Evolutionary conservation across 2,329 filamentous ascomycete species (phyloP).

Genomic region (Clonostachys solani): DNA sequence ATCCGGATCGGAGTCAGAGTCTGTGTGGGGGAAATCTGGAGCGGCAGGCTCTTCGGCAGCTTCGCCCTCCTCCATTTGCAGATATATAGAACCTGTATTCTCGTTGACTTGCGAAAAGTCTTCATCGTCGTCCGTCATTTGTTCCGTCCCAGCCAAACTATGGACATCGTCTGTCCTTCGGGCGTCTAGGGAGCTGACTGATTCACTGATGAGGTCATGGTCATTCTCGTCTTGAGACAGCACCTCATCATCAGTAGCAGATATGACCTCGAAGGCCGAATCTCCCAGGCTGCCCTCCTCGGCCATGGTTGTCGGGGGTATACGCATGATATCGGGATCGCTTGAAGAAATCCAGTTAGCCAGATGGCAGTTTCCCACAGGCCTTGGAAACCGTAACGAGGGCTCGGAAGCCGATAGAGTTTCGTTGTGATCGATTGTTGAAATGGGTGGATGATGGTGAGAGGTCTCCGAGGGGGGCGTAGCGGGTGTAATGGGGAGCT

Average conservation of each 20-base stretch:
- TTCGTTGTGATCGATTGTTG: not conserved
- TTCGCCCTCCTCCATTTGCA: not conserved
- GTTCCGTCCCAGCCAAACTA: slow-evolving; percentile 44
- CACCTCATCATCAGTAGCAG: slow-evolving; percentile 19
- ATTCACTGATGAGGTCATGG: slow-evolving; percentile 43
- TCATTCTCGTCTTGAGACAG: slow-evolving; percentile 23
- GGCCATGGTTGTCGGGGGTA: slow-evolving; percentile 15
- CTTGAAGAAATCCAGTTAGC: slow-evolving; percentile 57
- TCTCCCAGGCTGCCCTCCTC: slow-evolving; percentile 49
- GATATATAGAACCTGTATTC: not conserved
- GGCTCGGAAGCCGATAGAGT: slow-evolving; percentile 32
- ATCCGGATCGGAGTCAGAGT: not conserved
- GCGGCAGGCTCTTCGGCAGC: not conserved
- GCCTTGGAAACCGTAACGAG: slow-evolving; percentile 51
- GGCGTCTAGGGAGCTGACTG: slow-evolving; percentile 44
- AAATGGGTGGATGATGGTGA: not conserved
- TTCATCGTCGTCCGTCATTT: slow-evolving; percentile 26
- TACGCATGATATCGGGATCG: slow-evolving; percentile 52
- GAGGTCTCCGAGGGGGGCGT: not conserved
- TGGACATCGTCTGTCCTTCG: slow-evolving; percentile 46
- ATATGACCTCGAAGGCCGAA: slow-evolving; percentile 54
- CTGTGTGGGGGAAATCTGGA: not conserved
- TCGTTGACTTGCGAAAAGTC: not conserved
- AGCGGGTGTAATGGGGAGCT: not conserved
- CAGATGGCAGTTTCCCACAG: slow-evolving; percentile 49